These are phyloP conservation scores for Leccinum rimulosum DNA, from an alignment of 768 basidiomycete genomes.

Conservation along the genomic window DNA sequence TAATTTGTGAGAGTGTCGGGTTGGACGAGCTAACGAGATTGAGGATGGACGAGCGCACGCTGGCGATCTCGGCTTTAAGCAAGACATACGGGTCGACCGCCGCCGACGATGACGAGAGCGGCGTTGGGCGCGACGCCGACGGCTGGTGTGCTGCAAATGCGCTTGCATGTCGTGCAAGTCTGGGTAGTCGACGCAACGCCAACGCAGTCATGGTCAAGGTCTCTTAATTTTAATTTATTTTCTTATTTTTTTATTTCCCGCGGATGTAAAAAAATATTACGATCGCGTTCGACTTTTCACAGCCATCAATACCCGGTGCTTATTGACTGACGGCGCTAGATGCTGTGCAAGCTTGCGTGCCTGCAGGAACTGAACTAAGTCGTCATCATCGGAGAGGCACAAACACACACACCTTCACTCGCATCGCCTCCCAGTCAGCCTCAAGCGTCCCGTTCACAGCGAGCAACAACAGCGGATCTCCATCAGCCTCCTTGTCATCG, in stretches of 20 bases:
- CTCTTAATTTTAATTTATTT: slow-evolving; percentile 20
- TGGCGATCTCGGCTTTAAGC: slow-evolving; percentile 69
- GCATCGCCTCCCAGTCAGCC: slow-evolving; percentile 67
- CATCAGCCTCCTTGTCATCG: slow-evolving; percentile 34
- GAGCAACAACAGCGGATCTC: slow-evolving; percentile 62
- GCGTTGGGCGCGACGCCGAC: slow-evolving; percentile 12
- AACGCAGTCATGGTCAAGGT: slow-evolving; percentile 17
- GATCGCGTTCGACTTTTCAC: slow-evolving; percentile 24
- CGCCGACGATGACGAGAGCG: slow-evolving; percentile 18
- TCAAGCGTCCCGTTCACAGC: slow-evolving; percentile 60
- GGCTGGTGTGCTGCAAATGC: slow-evolving; percentile 36
- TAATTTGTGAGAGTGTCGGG: slow-evolving; percentile 82
- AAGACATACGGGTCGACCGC: slow-evolving; percentile 63
- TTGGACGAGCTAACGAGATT: slow-evolving; percentile 84
- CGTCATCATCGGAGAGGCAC: too few relatives aligned
- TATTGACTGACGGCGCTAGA: slow-evolving; percentile 38
- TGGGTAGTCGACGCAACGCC: slow-evolving; percentile 10
- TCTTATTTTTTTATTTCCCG: slow-evolving; percentile 23
- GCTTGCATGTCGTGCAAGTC: slow-evolving; percentile 24
- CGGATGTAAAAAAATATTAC: slow-evolving; percentile 9
- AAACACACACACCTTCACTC: slow-evolving; percentile 49
- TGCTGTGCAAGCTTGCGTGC: slow-evolving; percentile 31
- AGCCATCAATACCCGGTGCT: slow-evolving; percentile 31
- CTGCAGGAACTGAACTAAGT: slow-evolving; percentile 13
- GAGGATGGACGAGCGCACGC: slow-evolving; percentile 70